Conservation (phyloP, 2,329 filamentous ascomycete species). For the Colletotrichum theobromicola region DNA sequence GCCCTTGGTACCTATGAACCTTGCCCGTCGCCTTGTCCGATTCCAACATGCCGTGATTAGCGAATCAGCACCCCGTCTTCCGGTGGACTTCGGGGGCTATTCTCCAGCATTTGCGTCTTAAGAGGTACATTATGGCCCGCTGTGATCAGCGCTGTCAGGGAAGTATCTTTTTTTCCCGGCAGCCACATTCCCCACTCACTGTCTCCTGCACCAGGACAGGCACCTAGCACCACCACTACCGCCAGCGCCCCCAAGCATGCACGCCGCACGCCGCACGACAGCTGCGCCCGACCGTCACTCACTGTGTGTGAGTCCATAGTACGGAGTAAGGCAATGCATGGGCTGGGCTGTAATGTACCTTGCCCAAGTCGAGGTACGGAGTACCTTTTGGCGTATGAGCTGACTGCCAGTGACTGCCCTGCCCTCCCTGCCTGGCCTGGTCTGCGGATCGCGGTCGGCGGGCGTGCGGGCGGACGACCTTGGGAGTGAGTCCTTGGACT, state of each 20-base stretch:
- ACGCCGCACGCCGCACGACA: not conserved
- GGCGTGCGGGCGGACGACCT: not conserved
- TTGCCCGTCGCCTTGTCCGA: constrained; percentile 8
- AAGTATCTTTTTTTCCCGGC: not conserved
- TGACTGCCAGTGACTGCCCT: not conserved
- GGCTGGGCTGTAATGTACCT: not conserved
- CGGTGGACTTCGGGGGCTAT: not conserved
- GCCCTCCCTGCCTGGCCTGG: not conserved
- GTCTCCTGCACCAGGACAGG: not conserved
- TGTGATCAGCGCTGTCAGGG: not conserved
- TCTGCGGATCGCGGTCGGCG: not conserved
- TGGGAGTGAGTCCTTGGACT: not conserved
- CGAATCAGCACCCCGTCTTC: constrained; percentile 7
- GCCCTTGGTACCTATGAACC: constrained; percentile 7
- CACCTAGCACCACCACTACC: not conserved
- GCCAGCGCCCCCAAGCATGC: not conserved
- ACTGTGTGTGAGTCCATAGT: no score
- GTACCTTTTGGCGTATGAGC: not conserved
- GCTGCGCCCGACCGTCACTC: not conserved
- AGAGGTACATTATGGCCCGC: not conserved
- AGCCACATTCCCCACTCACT: not conserved
- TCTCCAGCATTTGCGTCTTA: not conserved
- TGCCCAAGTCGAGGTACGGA: not conserved
- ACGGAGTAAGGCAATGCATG: not conserved
- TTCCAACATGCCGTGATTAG: not conserved